Evolutionary conservation across 1,284 basidiomycete genomes (phyloP).

Genomic region (Puccinia horiana): DNA sequence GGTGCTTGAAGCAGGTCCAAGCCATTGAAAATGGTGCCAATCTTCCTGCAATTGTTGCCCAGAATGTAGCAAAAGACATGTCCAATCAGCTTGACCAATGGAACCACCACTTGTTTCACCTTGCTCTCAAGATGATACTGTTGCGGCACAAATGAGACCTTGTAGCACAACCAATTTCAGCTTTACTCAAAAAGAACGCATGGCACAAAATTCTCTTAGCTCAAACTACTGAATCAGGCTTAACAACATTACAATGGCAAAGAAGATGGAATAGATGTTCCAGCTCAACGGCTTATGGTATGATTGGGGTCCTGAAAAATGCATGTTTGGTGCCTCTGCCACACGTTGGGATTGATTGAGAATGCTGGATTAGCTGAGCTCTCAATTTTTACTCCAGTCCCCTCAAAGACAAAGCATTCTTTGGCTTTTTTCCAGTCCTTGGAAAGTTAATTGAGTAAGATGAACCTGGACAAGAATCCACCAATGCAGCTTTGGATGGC

Average conservation of each 20-base stretch:
- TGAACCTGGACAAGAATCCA: neutral
- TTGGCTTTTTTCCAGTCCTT: constrained; percentile 4
- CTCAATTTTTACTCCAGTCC: neutral
- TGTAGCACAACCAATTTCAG: neutral
- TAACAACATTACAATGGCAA: constrained; percentile 3
- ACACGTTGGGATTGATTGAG: neutral
- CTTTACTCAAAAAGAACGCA: neutral
- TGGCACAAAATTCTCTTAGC: neutral
- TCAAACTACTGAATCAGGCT: constrained; percentile 9
- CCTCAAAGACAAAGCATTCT: constrained; percentile 8
- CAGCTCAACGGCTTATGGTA: neutral
- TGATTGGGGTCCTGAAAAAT: constrained; percentile 4
- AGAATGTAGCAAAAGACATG: neutral
- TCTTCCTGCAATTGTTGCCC: neutral
- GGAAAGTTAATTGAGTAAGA: neutral
- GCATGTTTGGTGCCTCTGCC: too few relatives aligned
- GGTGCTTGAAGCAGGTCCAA: neutral
- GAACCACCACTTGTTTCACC: neutral
- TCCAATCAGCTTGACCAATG: neutral
- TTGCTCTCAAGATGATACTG: constrained; percentile 2
- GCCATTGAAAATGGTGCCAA: neutral
- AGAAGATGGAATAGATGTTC: neutral
- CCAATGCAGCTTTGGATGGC: neutral
- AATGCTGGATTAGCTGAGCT: too few relatives aligned
- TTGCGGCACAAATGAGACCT: neutral